Percentiles rank a stretch among this genome's conserved stretches.
Conservation (phyloP, 2,329 filamentous ascomycete species). For the Fusarium sp. region DNA sequence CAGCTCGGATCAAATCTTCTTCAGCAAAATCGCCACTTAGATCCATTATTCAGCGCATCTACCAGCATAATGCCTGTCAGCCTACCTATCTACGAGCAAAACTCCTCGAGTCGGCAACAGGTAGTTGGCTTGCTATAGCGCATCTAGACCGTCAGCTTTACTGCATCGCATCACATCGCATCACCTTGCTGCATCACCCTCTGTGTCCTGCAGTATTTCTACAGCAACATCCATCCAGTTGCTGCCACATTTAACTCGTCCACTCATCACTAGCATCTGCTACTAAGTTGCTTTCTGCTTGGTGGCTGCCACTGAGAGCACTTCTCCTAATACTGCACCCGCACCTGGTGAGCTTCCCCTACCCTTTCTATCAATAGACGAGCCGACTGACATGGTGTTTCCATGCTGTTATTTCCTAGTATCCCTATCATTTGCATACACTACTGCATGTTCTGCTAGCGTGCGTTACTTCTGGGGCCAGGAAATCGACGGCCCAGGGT, state of each 20-base stretch:
- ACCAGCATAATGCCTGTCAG: constrained; percentile 19
- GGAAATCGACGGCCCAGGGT: constrained; percentile 37
- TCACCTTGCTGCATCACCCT: neutral
- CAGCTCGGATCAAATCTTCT: constrained; percentile 7
- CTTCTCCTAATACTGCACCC: constrained; percentile 23
- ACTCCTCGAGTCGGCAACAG: constrained; percentile 8
- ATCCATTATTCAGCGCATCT: neutral
- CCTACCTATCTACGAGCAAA: neutral
- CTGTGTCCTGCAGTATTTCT: constrained; percentile 28
- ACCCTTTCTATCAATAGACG: constrained; percentile 36
- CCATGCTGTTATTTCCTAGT: constrained; percentile 32
- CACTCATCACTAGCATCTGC: constrained; percentile 18
- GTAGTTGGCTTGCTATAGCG: neutral
- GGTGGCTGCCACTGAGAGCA: neutral
- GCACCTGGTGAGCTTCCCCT: constrained; percentile 21
- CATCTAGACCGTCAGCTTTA: constrained; percentile 37
- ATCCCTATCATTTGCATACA: constrained; percentile 39
- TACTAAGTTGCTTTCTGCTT: constrained; percentile 9
- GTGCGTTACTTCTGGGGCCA: constrained; percentile 32
- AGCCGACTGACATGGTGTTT: constrained; percentile 28
- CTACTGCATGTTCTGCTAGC: constrained; percentile 46
- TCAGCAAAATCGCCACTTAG: constrained; percentile 8
- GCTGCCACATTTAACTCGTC: constrained; percentile 17
- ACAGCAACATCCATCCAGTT: constrained; percentile 31
- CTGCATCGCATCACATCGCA: constrained; percentile 27